Percentiles rank a stretch among this genome's conserved stretches.
Evolutionary conservation across 2,329 filamentous ascomycete species (phyloP).

Genomic region (Aspergillus versicolor): DNA sequence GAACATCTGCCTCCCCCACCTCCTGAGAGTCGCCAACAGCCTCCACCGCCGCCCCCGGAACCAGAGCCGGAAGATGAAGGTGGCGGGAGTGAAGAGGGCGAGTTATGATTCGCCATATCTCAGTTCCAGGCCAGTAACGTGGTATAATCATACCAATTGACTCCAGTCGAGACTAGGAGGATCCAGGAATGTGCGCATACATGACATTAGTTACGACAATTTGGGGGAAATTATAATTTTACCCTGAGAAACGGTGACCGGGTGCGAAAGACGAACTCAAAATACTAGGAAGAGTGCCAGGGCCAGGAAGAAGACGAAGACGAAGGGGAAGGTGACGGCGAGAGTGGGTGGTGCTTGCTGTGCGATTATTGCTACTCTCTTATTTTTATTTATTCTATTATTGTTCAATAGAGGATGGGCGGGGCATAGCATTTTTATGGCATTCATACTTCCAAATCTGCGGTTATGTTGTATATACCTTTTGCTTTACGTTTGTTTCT

Average conservation of each 20-base stretch:
- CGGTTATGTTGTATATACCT: not conserved
- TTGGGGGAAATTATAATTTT: not conserved
- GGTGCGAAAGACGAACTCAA: too few species aligned
- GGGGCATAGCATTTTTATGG: not conserved
- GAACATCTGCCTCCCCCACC: slow-evolving; percentile 9
- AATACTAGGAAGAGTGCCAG: not conserved
- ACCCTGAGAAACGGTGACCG: too few species aligned
- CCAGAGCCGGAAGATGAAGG: slow-evolving; percentile 27
- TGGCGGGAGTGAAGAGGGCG: slow-evolving; percentile 45
- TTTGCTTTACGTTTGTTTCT: not conserved
- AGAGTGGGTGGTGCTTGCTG: not conserved
- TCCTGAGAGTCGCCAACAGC: slow-evolving; percentile 7
- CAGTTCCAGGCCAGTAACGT: not conserved
- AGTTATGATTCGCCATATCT: slow-evolving; percentile 26
- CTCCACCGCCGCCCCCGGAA: slow-evolving; percentile 19
- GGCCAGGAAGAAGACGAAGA: not conserved
- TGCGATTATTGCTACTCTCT: not conserved
- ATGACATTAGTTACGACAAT: not conserved
- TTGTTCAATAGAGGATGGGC: not conserved
- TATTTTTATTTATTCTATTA: not conserved
- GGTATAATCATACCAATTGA: not conserved
- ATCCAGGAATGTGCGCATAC: not conserved
- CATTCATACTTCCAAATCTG: not conserved
- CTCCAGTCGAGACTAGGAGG: not conserved
- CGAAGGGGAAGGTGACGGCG: not conserved